Percentiles rank a stretch among this genome's conserved stretches.
phyloP scores from a whole-genome alignment of 2,329 filamentous ascomycete genomes.

The Lecanicillium sp. region DNA sequence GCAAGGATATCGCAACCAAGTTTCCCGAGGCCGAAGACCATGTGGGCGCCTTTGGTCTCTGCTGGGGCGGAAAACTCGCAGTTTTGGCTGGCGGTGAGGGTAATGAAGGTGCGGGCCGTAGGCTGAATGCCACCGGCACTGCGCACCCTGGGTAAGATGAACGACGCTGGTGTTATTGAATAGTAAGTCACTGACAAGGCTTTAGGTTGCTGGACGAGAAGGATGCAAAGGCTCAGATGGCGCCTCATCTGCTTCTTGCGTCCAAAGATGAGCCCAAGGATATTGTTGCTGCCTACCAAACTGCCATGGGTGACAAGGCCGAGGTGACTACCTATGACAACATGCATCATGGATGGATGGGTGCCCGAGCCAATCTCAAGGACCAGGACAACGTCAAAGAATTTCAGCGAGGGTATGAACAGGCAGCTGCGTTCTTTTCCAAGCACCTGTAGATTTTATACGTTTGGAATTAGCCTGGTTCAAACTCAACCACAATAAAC shows the following conservation, averaged over 20 bases:
- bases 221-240: constrained; percentile 35
- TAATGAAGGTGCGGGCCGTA: constrained; percentile 24
- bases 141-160: constrained; percentile 24
- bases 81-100: constrained; percentile 27
- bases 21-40: constrained; percentile 31
- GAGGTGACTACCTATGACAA: constrained; percentile 40
- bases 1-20: constrained; percentile 20
- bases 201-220: constrained; percentile 23
- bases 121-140: constrained; percentile 26
- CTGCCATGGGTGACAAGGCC: constrained; percentile 31
- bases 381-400: constrained; percentile 36
- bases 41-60: constrained; percentile 37
- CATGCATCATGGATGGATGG: constrained; percentile 55
- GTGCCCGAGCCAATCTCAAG: constrained; percentile 39
- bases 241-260: constrained; percentile 41
- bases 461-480: too few species aligned
- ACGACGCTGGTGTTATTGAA: too few species aligned
- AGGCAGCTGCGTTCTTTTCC: constrained; percentile 32
- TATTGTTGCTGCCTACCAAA: constrained; percentile 33
- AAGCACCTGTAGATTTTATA: constrained; percentile 26
- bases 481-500: too few species aligned
- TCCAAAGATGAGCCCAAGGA: constrained; percentile 40
- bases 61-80: constrained; percentile 41
- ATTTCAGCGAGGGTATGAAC: constrained; percentile 41
- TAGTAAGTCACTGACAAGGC: too few species aligned